A percentile compares a stretch with the other conserved stretches of the same genome.
phyloP scores from a whole-genome alignment of 306 rosid species.

The Quercus berberidifolia region DNA sequence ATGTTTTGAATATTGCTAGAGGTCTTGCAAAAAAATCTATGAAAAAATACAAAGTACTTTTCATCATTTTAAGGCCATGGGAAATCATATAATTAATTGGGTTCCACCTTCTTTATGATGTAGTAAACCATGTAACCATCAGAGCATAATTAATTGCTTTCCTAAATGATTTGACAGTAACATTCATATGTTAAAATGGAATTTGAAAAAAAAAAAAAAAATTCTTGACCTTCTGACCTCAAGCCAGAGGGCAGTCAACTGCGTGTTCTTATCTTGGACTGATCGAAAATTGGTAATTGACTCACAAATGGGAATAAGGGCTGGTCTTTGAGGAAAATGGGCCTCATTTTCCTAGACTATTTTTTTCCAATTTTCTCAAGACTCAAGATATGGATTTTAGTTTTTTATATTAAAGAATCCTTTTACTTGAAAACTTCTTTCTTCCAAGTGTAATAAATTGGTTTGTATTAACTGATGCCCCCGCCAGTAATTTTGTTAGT shows the following conservation, averaged over 20 bases:
- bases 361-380: not conserved
- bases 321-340: not conserved
- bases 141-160: not conserved
- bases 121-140: not conserved
- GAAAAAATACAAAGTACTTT: no score
- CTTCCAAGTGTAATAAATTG: not conserved
- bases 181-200: not conserved
- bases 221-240: not conserved
- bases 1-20: not conserved
- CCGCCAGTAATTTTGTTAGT: not conserved
- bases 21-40: not conserved
- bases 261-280: not conserved
- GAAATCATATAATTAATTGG: not conserved
- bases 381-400: not conserved
- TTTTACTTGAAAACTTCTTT: not conserved
- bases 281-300: not conserved
- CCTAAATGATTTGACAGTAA: not conserved
- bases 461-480: not conserved
- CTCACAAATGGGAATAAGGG: not conserved
- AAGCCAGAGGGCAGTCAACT: not conserved
- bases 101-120: not conserved
- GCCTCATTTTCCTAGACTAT: not conserved
- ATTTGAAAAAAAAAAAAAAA: not conserved
- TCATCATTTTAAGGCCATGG: not conserved
- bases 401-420: not conserved